These are phyloP conservation scores for Naegleria lovaniensis DNA, from an alignment of 208 protist genomes.

Conservation along the genomic window DNA sequence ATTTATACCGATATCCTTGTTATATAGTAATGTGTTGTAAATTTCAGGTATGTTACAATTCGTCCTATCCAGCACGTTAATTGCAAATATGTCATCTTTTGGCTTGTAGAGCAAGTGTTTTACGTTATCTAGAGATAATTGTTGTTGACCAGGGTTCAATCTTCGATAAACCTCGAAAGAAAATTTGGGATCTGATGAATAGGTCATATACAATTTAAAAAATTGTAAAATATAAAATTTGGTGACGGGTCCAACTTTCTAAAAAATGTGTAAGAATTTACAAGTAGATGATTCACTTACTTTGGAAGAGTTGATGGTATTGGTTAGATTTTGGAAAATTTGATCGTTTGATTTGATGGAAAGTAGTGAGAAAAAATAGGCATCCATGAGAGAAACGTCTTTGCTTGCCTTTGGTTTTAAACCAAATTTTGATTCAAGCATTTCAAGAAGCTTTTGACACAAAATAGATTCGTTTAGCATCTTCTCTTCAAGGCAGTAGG, in stretches of 20 bases:
- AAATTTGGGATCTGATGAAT: neutral
- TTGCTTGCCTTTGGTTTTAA: neutral
- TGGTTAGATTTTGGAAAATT: neutral
- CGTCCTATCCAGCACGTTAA: neutral
- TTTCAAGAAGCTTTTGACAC: neutral
- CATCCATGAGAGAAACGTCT: neutral
- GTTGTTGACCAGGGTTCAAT: neutral
- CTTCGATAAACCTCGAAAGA: neutral
- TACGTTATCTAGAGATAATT: neutral
- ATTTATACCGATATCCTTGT: neutral
- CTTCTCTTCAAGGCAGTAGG: neutral
- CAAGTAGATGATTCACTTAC: too few species aligned
- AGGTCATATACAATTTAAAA: neutral
- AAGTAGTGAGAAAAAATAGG: neutral
- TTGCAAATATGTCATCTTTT: neutral
- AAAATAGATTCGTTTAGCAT: neutral
- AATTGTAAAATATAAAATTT: neutral
- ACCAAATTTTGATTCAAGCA: neutral
- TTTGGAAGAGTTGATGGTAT: neutral
- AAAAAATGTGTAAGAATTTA: too few species aligned
- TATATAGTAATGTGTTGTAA: neutral
- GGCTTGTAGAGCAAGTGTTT: neutral
- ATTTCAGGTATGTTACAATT: neutral
- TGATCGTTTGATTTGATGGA: neutral
- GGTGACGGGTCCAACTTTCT: neutral